phyloP scores from a whole-genome alignment of 768 basidiomycete species.

The Astraeus odoratus region DNA sequence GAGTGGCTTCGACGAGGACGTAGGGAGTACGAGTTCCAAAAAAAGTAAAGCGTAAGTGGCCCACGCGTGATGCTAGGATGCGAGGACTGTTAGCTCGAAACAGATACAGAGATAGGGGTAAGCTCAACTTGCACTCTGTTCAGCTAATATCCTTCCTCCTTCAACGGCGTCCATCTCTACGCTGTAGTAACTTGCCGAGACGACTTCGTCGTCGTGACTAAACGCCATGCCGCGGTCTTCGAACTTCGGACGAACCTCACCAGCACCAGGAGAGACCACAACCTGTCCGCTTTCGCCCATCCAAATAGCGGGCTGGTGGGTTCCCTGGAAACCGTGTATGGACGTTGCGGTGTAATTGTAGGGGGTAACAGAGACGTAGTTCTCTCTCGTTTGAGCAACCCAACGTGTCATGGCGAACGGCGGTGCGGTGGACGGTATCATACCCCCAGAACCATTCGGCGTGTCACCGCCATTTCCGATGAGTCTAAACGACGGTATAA shows the following conservation, averaged over 20 bases:
- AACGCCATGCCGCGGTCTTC: constrained; percentile 52
- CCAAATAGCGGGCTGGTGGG: constrained; percentile 84
- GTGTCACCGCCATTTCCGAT: constrained; percentile 71
- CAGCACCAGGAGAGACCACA: constrained; percentile 51
- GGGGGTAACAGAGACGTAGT: constrained; percentile 67
- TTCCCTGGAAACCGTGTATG: constrained; percentile 73
- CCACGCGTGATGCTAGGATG: constrained; percentile 60
- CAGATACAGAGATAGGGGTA: not conserved
- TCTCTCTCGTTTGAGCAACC: constrained; percentile 74
- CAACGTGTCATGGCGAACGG: constrained; percentile 85
- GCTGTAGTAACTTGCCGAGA: constrained; percentile 48
- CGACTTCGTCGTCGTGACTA: constrained; percentile 45
- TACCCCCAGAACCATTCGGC: constrained; percentile 67
- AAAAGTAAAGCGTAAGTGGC: constrained; percentile 69
- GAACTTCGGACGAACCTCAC: constrained; percentile 45
- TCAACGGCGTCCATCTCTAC: constrained; percentile 48
- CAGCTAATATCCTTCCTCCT: constrained; percentile 45
- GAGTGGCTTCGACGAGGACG: constrained; percentile 60
- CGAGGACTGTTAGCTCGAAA: too few relatives aligned
- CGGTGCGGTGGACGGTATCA: constrained; percentile 71
- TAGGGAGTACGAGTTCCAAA: constrained; percentile 39
- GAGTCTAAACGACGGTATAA: constrained; percentile 37
- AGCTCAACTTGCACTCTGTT: constrained; percentile 57
- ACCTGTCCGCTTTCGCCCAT: constrained; percentile 76
- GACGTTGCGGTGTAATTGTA: constrained; percentile 55